Evolutionary conservation across 2,329 filamentous ascomycete species (phyloP), one percentile per base, ranked within the genome.

Genomic region (Beauveria sp.): DNA sequence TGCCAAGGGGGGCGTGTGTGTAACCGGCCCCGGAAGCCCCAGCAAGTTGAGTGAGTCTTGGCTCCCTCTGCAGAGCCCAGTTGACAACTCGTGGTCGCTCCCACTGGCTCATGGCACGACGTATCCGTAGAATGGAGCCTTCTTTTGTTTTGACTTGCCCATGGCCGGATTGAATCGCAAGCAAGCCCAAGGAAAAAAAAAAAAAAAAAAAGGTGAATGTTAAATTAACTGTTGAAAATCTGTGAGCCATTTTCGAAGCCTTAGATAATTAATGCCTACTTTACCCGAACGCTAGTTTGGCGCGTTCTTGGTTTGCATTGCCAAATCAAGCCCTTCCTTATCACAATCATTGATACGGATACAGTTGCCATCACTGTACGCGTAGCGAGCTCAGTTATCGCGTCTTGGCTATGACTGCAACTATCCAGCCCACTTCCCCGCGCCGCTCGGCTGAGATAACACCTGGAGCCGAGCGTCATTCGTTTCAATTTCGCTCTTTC

Each of bases 371-470:
- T 42, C 31, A 14, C 45, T 14, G 53, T 24, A 18, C 26, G 50
- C 20, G n/a, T 40, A 18, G 6, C 38, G 18, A 18, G 22, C 31
- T 22, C 20, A 26, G 49, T 22, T 26, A 58, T 58, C 55, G 55
- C 55, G 45, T 58, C 46, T 43, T 26, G 38, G 56, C 56, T 22
- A 24, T 60, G 38, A 60, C 46, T 10, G 43, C 38, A 34, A 14
- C 49, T 45, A n/a, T 5, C 56, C 26, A 60, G 26, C 57, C 57
- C 57, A 60, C 57, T 60, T 53, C 57, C 57, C 57, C 57, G 48
- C 57, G 57, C 48, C 20, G 8, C 26, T 24, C 46, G 46, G 46
- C 24, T 24, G 34, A 20, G 57, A 60, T 60, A 60, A 60, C 57
- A 52, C 31, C n/a, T 9, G 31, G 24, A 38, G 38, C 57, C 22